Evolutionary conservation across 768 basidiomycete genomes (phyloP), one percentile per base, ranked within the genome.

Genomic region (Amanita rimosa): DNA sequence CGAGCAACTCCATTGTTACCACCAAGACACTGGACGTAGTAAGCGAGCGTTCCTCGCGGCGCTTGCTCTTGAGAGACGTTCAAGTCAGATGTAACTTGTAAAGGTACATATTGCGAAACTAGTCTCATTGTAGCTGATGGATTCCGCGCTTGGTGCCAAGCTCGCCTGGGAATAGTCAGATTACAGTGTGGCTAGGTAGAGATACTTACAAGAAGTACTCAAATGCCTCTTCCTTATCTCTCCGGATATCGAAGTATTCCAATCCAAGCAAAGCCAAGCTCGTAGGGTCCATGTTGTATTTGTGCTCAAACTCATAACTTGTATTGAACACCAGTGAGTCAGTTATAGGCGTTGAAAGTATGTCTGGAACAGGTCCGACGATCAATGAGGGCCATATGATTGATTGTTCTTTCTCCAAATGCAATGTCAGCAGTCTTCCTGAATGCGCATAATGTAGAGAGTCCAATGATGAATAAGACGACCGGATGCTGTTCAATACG

Each of bases 251-350:
- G 42, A 75, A 74, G 35, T 82, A 58, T 55, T 90, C 87, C 37
- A 87, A 65, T 7, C 74, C 87, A 52, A 80, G 73, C 46, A 89
- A 64, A 1, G 81, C 78, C 22, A 90, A 66, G 63, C 86, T 89
- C 11, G 87, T 90, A 1, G 87, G 80, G 60, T 90, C 87, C 84
- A 90, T 87, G 55, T 90, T 89, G 55, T 84, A 90, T 56, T 75
- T 73, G 40, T 76, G 71, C 50, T 88, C 85, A 47, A 68, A 62
- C 49, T 71, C 73, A 46, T 67, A 70, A 51, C 61, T 72, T 24
- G 71, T 63, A 46, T 76, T 69, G 59, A 79, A 76, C 6, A 78
- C 68, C 29, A 78, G 66, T 1, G 80, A 72, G 47, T 74, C 71
- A 3, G 72, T 64, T 16, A 73, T 61, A 45, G 63, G 68, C 3